Evolutionary conservation across 2,329 filamentous ascomycete genomes (phyloP).

Genomic region (Calonectria pauciramosa): DNA sequence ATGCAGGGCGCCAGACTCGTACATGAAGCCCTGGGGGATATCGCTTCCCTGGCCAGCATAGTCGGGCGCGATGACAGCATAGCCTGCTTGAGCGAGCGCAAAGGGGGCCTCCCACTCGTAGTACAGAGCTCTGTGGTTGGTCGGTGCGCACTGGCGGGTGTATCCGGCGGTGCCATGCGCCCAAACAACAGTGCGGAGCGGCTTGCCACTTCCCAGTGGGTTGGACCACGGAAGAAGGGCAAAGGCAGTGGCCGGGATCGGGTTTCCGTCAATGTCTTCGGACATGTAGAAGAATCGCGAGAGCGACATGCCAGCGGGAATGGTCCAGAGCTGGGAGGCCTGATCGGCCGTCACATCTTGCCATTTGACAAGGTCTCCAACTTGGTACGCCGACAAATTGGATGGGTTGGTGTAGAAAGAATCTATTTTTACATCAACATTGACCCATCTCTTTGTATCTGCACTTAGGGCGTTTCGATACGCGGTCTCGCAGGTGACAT

Average conservation of each 20-base stretch:
- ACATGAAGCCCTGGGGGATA: neutral
- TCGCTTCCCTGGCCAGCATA: neutral
- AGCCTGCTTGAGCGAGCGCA: neutral
- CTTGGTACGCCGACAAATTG: neutral
- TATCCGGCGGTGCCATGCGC: neutral
- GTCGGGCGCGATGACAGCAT: neutral
- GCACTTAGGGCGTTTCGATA: neutral
- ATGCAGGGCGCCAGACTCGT: neutral
- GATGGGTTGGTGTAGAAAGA: neutral
- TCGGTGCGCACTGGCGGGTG: neutral
- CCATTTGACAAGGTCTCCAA: neutral
- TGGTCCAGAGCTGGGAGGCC: neutral
- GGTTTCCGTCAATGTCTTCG: neutral
- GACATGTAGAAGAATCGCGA: slow-evolving; percentile 1
- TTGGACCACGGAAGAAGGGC: neutral
- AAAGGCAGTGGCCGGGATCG: neutral
- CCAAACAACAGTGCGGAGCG: neutral
- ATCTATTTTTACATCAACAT: neutral
- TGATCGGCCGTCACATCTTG: neutral
- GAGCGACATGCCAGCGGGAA: neutral
- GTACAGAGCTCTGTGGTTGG: neutral
- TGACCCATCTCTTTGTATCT: neutral
- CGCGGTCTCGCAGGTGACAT: neutral
- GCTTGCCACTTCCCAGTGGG: neutral
- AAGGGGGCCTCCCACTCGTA: neutral